Conservation (phyloP, 2,329 filamentous ascomycete genomes). For the Rugonectria rugulosa region DNA sequence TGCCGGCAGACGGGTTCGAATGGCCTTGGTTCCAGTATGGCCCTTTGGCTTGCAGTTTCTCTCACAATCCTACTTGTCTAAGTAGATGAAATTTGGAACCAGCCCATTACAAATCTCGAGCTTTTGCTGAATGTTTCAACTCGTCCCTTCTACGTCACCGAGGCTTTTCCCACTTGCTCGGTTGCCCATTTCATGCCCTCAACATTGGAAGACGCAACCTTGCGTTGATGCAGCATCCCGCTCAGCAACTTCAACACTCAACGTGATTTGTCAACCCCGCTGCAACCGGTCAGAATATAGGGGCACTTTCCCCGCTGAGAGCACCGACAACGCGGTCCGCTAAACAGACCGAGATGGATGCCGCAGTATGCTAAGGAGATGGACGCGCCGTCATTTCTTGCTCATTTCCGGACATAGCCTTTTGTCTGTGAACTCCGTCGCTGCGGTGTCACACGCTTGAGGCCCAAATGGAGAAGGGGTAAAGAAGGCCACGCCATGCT, state of each 20-base stretch:
- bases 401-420: background rate
- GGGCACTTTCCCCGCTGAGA: constrained; percentile 1
- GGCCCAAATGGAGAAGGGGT: constrained; percentile 16
- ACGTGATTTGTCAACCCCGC: constrained; percentile 17
- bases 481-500: background rate
- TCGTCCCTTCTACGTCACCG: too few species aligned
- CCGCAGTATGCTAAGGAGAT: constrained; percentile 6
- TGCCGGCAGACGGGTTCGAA: background rate
- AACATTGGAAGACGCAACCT: background rate
- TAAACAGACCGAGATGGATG: constrained; percentile 16
- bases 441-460: constrained; percentile 19
- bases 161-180: too few species aligned
- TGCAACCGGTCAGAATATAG: constrained; percentile 16
- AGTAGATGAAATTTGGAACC: too few species aligned
- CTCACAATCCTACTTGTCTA: too few species aligned
- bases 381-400: constrained; percentile 2
- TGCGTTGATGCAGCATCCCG: constrained; percentile 14
- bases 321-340: constrained; percentile 8
- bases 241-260: constrained; percentile 1
- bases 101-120: too few species aligned
- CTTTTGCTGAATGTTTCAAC: too few species aligned
- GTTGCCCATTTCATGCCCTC: background rate
- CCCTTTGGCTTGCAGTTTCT: background rate
- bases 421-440: background rate
- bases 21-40: background rate